Evolutionary conservation across 495 filamentous ascomycete species (phyloP), one percentile per base, ranked within the genome.

Genomic region (Penicillium canariense): DNA sequence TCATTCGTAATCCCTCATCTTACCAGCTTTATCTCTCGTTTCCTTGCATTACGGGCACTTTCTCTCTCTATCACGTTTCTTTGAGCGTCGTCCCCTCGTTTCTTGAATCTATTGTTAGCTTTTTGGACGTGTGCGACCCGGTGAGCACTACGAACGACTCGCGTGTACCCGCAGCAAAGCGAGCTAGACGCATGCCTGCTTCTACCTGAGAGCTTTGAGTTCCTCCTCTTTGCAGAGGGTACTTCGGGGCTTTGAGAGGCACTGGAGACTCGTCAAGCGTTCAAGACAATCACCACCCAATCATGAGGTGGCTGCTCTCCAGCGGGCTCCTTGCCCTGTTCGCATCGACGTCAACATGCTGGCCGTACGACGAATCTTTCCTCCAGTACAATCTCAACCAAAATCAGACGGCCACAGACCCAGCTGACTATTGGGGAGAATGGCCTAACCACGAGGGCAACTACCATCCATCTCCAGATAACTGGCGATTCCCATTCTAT

Each of bases 401-500:
- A 27, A 87, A 88, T 63, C 63, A 78, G 54, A 65, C 71, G 11
- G 85, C 87, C 4, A 73, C 63, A 30, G 56, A 75, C 48, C 84
- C 86, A 0, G 68, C 82, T 12, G 71, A 89, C 28, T 90, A 90
- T 65, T 77, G 66, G 58, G 81, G 81, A 23, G 55, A 73, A 68
- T 87, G 87, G 77, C 63, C 72, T 20, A 71, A 74, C 46, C 79
- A 83, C 51, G 22, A 44, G 1, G 55, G 58, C 5, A 67, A 59
- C 10, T 87, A 81, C 59, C 55, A 65, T 10, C 73, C 77, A 0
- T 88, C 86, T 2, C 86, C 87, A 0, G 53, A 65, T 1, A 87
- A 84, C 58, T 90, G 87, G 87, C 76, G 87, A 18, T 77, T 90
- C 49, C 87, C 87, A 0, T 82, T 87, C 59, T 90, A 89, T 60